phyloP scores from a whole-genome alignment of 768 basidiomycete genomes.

The Calvatia gigantea region DNA sequence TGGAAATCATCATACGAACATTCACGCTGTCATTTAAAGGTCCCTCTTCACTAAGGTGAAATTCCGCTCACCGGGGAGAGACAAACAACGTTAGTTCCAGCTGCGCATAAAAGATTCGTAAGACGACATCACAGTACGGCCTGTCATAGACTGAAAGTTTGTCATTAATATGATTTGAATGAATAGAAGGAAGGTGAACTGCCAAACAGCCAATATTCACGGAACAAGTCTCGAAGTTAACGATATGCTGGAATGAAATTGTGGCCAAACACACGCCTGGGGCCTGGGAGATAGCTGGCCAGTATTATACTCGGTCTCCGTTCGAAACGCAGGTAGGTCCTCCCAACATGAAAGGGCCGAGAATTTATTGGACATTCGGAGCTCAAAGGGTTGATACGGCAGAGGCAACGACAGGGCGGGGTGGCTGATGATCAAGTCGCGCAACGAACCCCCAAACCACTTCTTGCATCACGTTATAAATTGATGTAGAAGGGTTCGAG shows the following conservation, averaged over 20 bases:
- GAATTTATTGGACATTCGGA: no score
- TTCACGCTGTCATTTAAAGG: conserved; percentile 6
- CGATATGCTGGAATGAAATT: no score
- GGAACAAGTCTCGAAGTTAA: no score
- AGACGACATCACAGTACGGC: conserved; percentile 60
- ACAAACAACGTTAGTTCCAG: conserved; percentile 56
- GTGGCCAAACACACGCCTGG: no score
- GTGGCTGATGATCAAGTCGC: background rate
- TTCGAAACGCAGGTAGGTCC: no score
- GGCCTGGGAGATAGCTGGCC: no score
- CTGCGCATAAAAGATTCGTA: conserved; percentile 59
- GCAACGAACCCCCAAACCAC: background rate
- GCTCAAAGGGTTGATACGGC: no score
- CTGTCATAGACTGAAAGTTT: conserved; percentile 49
- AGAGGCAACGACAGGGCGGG: no score
- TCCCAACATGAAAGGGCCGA: no score
- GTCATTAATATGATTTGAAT: background rate
- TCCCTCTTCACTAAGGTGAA: background rate
- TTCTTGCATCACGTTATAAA: background rate
- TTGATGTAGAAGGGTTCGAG: background rate
- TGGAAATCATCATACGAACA: conserved; percentile 9
- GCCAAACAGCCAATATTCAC: no score
- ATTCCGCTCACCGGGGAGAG: conserved; percentile 50
- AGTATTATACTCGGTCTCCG: no score
- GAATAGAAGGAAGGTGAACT: background rate